Percentiles rank a stretch among this genome's conserved stretches.
Conservation (phyloP, 2,329 filamentous ascomycete species). For the Penicillium sclerotigenum region DNA sequence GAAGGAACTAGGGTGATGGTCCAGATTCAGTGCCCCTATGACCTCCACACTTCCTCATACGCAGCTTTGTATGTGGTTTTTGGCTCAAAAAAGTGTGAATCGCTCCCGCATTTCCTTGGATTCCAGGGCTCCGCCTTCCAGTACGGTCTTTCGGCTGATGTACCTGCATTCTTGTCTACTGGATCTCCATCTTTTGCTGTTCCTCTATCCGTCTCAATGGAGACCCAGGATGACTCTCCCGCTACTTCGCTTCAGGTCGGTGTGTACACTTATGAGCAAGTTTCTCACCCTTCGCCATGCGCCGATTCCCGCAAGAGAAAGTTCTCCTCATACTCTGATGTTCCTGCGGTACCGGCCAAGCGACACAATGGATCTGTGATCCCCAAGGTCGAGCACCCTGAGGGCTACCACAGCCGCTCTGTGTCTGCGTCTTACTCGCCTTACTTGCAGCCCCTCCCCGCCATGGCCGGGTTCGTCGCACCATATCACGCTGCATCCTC, state of each 20-base stretch:
- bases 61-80: constrained; percentile 66
- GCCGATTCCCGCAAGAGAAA: constrained; percentile 56
- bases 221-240: constrained; percentile 54
- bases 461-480: constrained; percentile 39
- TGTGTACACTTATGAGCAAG: constrained; percentile 59
- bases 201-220: constrained; percentile 59
- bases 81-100: constrained; percentile 70
- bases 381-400: constrained; percentile 49
- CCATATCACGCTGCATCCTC: constrained; percentile 39
- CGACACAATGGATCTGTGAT: constrained; percentile 48
- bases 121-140: constrained; percentile 59
- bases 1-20: constrained; percentile 69
- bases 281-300: constrained; percentile 38
- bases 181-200: constrained; percentile 56
- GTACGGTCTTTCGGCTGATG: constrained; percentile 70
- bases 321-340: constrained; percentile 51
- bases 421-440: constrained; percentile 49
- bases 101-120: constrained; percentile 61
- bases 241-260: constrained; percentile 56
- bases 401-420: constrained; percentile 51
- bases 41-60: constrained; percentile 61
- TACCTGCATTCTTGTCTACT: constrained; percentile 62
- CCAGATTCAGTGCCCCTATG: constrained; percentile 71
- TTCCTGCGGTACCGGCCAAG: constrained; percentile 47
- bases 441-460: constrained; percentile 50